Percentiles rank a stretch among this genome's conserved stretches.
Conservation (phyloP, 805 yeast genomes). For the Lipomyces orientalis region DNA sequence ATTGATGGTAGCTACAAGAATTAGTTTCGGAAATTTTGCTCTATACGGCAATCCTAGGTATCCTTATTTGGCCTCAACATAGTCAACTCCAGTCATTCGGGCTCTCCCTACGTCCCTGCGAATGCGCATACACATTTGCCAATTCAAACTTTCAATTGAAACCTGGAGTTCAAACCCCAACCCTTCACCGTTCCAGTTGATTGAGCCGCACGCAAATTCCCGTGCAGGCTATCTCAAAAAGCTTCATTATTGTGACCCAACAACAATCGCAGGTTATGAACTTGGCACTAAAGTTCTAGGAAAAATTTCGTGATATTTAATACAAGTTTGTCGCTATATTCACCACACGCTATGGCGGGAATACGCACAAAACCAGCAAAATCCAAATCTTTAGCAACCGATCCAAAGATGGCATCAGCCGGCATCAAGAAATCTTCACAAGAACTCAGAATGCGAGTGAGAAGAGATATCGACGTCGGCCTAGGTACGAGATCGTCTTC, state of each 20-base stretch:
- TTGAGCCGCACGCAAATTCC: not conserved
- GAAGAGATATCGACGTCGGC: slow-evolving; percentile 12
- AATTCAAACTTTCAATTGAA: too few species aligned
- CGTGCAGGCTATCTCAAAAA: not conserved
- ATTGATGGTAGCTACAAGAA: too few species aligned
- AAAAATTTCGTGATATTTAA: not conserved
- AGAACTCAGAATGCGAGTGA: slow-evolving; percentile 11
- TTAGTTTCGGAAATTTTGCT: too few species aligned
- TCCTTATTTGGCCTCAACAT: too few species aligned
- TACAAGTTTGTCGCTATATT: not conserved
- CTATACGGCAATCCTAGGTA: too few species aligned
- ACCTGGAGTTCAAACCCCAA: too few species aligned
- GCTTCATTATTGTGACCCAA: too few species aligned
- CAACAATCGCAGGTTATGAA: not conserved
- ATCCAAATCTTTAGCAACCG: not conserved
- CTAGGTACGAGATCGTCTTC: not conserved
- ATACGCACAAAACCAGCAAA: not conserved
- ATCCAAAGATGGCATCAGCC: not conserved
- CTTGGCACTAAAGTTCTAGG: not conserved
- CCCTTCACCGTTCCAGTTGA: too few species aligned
- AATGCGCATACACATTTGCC: too few species aligned
- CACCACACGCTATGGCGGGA: not conserved
- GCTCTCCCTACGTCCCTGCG: too few species aligned
- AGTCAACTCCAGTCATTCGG: too few species aligned
- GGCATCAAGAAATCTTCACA: not conserved